Conservation (phyloP, 1,139 yeast genomes). For the Scheffersomyces segobiensis region DNA sequence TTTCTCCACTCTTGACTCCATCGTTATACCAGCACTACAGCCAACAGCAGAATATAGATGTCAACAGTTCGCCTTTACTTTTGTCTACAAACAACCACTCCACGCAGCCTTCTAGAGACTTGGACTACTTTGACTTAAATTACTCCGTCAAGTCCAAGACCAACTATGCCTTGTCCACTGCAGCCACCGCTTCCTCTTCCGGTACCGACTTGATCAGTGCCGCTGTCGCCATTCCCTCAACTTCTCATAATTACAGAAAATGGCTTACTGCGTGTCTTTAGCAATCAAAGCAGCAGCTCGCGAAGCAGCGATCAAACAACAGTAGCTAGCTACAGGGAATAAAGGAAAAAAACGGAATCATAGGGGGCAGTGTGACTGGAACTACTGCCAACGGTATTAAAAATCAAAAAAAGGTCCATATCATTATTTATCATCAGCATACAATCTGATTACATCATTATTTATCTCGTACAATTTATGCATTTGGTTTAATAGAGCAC, state of each 20-base stretch:
- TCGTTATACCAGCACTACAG: conserved; percentile 28
- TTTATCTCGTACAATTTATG: background rate
- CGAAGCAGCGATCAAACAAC: background rate
- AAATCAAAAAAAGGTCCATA: background rate
- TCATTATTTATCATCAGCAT: background rate
- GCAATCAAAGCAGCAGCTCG: background rate
- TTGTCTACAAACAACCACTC: conserved; percentile 12
- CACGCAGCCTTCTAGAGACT: conserved; percentile 14
- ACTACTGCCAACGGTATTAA: background rate
- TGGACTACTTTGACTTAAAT: conserved; percentile 37
- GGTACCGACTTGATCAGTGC: conserved; percentile 10
- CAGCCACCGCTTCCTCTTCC: conserved; percentile 9
- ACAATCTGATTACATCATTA: background rate
- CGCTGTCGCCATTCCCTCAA: conserved; percentile 23
- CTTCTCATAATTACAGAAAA: conserved; percentile 45
- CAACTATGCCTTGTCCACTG: conserved; percentile 15
- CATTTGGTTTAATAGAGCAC: background rate
- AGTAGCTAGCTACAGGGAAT: background rate
- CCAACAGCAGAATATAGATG: conserved; percentile 11
- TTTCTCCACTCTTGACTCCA: conserved; percentile 41
- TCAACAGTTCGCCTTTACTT: conserved; percentile 21
- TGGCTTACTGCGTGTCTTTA: conserved; percentile 41
- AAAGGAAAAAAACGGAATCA: background rate
- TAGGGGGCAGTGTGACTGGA: background rate
- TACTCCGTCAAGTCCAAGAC: conserved; percentile 27